These are phyloP conservation scores for Scopulariopsis brevicaulis DNA, from an alignment of 2,329 filamentous ascomycete species.

Conservation along the genomic window DNA sequence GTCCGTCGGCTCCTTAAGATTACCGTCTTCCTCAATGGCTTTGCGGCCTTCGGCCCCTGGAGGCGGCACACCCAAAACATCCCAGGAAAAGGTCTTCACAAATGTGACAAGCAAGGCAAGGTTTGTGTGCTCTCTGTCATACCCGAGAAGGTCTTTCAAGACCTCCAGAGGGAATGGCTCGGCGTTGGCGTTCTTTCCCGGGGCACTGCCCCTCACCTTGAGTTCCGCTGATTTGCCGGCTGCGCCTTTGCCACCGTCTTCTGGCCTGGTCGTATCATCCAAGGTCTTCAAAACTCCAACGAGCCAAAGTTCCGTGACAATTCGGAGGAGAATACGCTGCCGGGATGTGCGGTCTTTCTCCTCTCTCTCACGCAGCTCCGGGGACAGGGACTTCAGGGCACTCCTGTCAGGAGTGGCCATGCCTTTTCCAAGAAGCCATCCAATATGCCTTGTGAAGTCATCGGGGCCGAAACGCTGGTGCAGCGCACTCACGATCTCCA, in stretches of 20 bases:
- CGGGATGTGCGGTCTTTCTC: constrained; percentile 86
- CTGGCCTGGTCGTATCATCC: constrained; percentile 50
- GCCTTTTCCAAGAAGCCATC: constrained; percentile 84
- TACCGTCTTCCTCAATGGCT: constrained; percentile 70
- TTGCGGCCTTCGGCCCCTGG: constrained; percentile 69
- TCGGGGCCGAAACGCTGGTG: constrained; percentile 86
- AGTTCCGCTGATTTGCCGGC: constrained; percentile 51
- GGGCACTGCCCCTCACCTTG: constrained; percentile 41
- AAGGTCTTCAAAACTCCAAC: constrained; percentile 79
- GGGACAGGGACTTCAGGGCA: constrained; percentile 62
- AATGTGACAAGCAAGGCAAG: constrained; percentile 87
- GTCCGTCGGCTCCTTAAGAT: constrained; percentile 30
- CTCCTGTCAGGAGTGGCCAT: constrained; percentile 84
- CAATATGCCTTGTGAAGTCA: constrained; percentile 85
- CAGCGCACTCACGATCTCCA: constrained; percentile 88
- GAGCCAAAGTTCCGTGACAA: constrained; percentile 94
- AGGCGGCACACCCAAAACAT: constrained; percentile 72
- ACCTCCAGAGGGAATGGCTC: constrained; percentile 96
- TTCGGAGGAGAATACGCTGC: constrained; percentile 74
- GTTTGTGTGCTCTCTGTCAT: constrained; percentile 88
- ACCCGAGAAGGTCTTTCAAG: constrained; percentile 88
- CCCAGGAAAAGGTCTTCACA: constrained; percentile 94
- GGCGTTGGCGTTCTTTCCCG: constrained; percentile 53
- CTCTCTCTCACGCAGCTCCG: constrained; percentile 83
- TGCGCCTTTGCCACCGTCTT: constrained; percentile 50